A percentile compares a stretch with the other conserved stretches of the same genome.
phyloP scores from a whole-genome alignment of 2,329 filamentous ascomycete genomes.

The Aspergillus versicolor region DNA sequence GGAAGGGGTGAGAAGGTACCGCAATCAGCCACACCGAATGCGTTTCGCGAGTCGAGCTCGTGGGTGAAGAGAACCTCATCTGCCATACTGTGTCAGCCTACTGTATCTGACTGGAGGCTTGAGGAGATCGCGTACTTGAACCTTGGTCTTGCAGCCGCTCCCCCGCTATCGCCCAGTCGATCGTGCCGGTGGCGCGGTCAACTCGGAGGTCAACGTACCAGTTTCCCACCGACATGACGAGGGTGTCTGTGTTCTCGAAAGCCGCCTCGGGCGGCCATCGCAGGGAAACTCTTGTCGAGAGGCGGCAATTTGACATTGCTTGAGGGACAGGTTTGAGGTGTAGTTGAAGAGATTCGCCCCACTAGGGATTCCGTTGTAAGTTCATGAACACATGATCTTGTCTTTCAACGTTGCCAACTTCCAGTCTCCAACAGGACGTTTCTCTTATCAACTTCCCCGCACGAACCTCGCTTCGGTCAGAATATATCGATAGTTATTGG shows the following conservation, averaged over 20 bases:
- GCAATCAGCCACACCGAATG: slow-evolving; percentile 35
- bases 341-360: background rate
- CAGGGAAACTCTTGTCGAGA: slow-evolving; percentile 44
- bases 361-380: background rate
- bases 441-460: slow-evolving; percentile 6
- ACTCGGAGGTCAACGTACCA: slow-evolving; percentile 48
- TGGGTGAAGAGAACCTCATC: slow-evolving; percentile 38
- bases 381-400: background rate
- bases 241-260: slow-evolving; percentile 45
- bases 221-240: slow-evolving; percentile 43
- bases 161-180: slow-evolving; percentile 48
- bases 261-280: slow-evolving; percentile 44
- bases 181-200: slow-evolving; percentile 31
- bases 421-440: background rate
- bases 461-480: background rate
- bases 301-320: slow-evolving; percentile 12
- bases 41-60: slow-evolving; percentile 38
- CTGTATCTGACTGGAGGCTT: background rate
- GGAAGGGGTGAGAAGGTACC: slow-evolving; percentile 39
- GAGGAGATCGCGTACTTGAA: slow-evolving; percentile 29
- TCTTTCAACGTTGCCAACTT: background rate
- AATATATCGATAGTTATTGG: background rate
- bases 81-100: slow-evolving; percentile 19
- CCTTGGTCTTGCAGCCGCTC: slow-evolving; percentile 38
- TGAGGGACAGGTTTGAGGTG: background rate